These are phyloP conservation scores for Amanita exitialis DNA, from an alignment of 768 basidiomycete genomes.

Conservation along the genomic window DNA sequence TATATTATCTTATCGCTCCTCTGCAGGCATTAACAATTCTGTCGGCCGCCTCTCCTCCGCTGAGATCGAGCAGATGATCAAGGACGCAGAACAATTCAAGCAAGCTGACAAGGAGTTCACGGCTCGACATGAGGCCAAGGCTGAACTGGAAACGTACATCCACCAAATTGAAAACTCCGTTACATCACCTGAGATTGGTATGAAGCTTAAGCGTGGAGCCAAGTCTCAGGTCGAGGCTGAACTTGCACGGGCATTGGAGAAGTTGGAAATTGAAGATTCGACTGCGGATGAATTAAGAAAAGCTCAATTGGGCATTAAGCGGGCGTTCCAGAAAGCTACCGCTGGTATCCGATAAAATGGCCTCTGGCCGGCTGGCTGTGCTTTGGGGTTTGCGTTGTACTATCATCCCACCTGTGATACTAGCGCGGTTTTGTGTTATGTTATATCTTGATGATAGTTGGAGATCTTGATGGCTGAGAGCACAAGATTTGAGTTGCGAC, in stretches of 20 bases:
- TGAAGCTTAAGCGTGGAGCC: slow-evolving; percentile 98
- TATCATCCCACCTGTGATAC: slow-evolving; percentile 14
- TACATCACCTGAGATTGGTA: slow-evolving; percentile 91
- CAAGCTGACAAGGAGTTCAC: slow-evolving; percentile 97
- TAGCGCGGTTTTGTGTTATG: neutral
- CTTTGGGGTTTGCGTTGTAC: slow-evolving; percentile 11
- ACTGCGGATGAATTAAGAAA: slow-evolving; percentile 92
- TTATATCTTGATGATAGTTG: slow-evolving; percentile 1
- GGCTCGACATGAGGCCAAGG: slow-evolving; percentile 95
- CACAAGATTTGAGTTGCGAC: neutral
- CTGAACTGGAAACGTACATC: slow-evolving; percentile 95
- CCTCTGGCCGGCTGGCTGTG: slow-evolving; percentile 8
- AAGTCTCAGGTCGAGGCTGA: slow-evolving; percentile 93
- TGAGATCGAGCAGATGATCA: slow-evolving; percentile 99
- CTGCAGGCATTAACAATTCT: slow-evolving; percentile 89
- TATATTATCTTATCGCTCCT: slow-evolving; percentile 10
- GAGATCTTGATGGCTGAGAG: neutral
- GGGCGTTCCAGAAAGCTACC: slow-evolving; percentile 96
- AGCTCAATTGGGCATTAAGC: slow-evolving; percentile 90
- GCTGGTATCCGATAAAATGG: slow-evolving; percentile 69
- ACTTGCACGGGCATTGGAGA: slow-evolving; percentile 96
- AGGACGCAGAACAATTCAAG: slow-evolving; percentile 98
- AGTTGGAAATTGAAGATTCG: slow-evolving; percentile 95
- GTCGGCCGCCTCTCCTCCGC: slow-evolving; percentile 95
- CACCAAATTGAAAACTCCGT: slow-evolving; percentile 96